phyloP scores from a whole-genome alignment of 2,329 filamentous ascomycete species.

The Sarocladium oryzae region DNA sequence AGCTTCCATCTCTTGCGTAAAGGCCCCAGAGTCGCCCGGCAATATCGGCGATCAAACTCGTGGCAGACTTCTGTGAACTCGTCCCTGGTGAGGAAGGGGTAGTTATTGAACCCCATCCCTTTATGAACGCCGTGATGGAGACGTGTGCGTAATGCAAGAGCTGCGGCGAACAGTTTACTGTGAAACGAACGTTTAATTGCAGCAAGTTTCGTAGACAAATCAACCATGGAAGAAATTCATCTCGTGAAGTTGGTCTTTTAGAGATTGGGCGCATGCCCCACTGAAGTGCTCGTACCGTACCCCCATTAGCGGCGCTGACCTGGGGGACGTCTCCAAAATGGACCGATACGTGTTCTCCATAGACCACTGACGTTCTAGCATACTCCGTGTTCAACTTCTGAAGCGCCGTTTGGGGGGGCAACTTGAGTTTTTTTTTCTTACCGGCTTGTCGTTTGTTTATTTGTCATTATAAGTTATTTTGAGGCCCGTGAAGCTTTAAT shows the following conservation, averaged over 20 bases:
- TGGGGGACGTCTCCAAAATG: too few relatives aligned
- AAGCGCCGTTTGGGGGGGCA: not conserved
- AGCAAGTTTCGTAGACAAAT: too few relatives aligned
- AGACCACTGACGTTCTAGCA: not conserved
- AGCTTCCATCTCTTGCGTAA: conserved; percentile 50
- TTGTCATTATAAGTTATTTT: conserved; percentile 5
- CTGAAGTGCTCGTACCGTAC: not conserved
- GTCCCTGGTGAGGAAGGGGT: conserved; percentile 53
- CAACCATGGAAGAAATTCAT: too few relatives aligned
- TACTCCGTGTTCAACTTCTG: not conserved
- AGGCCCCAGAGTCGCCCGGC: conserved; percentile 49
- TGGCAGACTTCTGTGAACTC: conserved; percentile 63
- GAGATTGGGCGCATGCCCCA: too few relatives aligned
- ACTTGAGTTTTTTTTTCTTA: not conserved
- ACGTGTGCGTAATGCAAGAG: not conserved
- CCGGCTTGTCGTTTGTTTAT: conserved; percentile 7
- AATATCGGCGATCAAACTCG: conserved; percentile 52
- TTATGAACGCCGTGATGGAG: not conserved
- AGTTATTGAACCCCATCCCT: conserved; percentile 41
- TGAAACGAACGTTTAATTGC: too few relatives aligned
- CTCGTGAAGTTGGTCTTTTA: too few relatives aligned
- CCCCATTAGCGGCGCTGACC: not conserved
- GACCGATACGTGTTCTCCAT: conserved; percentile 2
- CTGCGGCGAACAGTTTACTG: too few relatives aligned
- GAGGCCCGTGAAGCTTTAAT: too few relatives aligned